These are phyloP conservation scores for Exophiala calicioides DNA, from an alignment of 2,329 filamentous ascomycete genomes.

Conservation along the genomic window DNA sequence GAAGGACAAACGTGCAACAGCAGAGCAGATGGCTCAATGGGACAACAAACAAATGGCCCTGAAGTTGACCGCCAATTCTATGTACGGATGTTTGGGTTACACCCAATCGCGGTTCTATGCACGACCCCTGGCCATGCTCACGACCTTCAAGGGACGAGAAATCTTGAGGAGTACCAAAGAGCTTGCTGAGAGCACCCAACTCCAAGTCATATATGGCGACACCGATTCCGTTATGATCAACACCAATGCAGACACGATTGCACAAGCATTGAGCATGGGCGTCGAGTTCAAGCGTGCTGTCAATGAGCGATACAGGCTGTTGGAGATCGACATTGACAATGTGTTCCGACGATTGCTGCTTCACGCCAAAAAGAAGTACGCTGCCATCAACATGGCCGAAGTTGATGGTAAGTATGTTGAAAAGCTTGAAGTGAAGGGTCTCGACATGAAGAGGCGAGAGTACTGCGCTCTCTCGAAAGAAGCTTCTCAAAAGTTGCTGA, in stretches of 20 bases:
- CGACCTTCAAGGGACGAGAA: constrained; percentile 95
- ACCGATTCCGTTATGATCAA: constrained; percentile 99
- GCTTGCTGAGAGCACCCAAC: constrained; percentile 82
- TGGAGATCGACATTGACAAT: constrained; percentile 98
- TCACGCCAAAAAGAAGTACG: constrained; percentile 99
- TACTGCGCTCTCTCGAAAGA: constrained; percentile 96
- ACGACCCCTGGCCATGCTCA: constrained; percentile 89
- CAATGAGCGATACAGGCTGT: constrained; percentile 85
- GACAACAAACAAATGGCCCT: constrained; percentile 96
- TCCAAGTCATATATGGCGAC: constrained; percentile 97
- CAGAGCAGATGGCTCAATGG: constrained; percentile 89
- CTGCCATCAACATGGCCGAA: constrained; percentile 90
- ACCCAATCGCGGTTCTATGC: constrained; percentile 97
- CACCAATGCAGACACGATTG: constrained; percentile 90
- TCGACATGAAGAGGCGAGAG: constrained; percentile 97
- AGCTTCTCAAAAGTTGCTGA: constrained; percentile 83
- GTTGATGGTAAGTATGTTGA: constrained; percentile 86
- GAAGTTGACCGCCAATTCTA: constrained; percentile 97
- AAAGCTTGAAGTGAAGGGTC: constrained; percentile 95
- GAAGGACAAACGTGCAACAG: constrained; percentile 86
- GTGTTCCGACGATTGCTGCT: constrained; percentile 89
- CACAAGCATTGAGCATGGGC: constrained; percentile 86
- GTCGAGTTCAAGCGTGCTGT: constrained; percentile 93
- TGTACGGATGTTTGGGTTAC: constrained; percentile 98
- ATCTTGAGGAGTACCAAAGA: constrained; percentile 96